Base-by-base conservation (phyloP, 1,284 basidiomycete genomes). In the Phylloporus gajari region DNA sequence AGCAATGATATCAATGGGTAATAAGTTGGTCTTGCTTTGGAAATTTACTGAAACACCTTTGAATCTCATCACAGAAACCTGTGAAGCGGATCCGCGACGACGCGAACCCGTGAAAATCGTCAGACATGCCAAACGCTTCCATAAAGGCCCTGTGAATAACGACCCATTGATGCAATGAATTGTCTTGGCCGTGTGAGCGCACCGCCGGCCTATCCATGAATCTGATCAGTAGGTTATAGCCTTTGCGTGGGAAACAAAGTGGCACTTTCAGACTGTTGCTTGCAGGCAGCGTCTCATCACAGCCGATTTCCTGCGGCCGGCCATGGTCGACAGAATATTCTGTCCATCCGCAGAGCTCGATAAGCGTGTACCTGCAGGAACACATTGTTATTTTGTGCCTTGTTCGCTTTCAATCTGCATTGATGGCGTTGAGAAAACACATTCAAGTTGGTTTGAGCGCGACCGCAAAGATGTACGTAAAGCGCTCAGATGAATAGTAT, bases 211-310 rank as follows among this genome's bases (percentile, higher is more conserved):
- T 63, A 44, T 44, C n/a, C 62, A 44, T 46, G 62, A 63, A 58
- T 58, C 56, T 58, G 27, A 58, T 32, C 56, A 58, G 30, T 46
- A n/a, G 30, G 27, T 17, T 11, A 23, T 46, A 35, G 23, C 66
- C 58, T 68, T 60, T 68, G 67, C 67, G 67, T 68, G 67, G 44
- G 67, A 68, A 60, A 27, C 13, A 68, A 51, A 60, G 65, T 68
- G 44, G 58, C 58, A n/a, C 35, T 4, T 35, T 59, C 4, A 8
- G 51, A 48, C 46, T 19, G 17, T 35, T 35, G 35, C 35, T 48
- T 48, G 56, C 19, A 32, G 61, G 27, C 40, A 42, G 42, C 17
- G 42, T 63, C 61, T 38, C 38, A 11, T 40, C 51, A 40, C 44
- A 19, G 44, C 67, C 30, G 8, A 32, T 5, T 44, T 44, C n/a